phyloP scores from a whole-genome alignment of 495 filamentous ascomycete species.

The Penicillium lividum region DNA sequence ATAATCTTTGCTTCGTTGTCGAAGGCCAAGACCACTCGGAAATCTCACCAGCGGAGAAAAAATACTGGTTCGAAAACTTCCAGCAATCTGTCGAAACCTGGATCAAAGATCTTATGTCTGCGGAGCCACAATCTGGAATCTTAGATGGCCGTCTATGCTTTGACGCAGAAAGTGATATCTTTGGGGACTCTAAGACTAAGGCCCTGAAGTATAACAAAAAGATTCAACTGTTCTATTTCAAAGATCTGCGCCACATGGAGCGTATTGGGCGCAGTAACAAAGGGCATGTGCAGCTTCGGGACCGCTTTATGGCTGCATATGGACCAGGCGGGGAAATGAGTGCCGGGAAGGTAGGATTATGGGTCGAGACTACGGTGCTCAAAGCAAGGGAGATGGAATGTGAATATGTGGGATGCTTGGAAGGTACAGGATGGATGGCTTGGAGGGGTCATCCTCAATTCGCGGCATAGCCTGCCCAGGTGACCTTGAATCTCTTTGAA shows the following conservation, averaged over 20 bases:
- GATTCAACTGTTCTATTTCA: conserved; percentile 32
- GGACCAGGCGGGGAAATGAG: conserved; percentile 23
- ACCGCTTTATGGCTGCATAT: conserved; percentile 26
- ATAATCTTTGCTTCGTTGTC: conserved; percentile 33
- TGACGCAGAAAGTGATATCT: conserved; percentile 13
- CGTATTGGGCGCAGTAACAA: conserved; percentile 22
- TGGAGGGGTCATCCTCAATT: not conserved
- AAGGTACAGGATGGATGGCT: conserved; percentile 28
- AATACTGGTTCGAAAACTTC: conserved; percentile 27
- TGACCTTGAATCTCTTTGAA: no score
- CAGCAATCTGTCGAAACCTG: conserved; percentile 18
- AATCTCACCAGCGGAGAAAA: conserved; percentile 17
- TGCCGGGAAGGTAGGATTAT: conserved; percentile 23
- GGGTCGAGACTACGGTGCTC: conserved; percentile 33
- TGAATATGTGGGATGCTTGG: conserved; percentile 35
- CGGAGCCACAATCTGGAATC: conserved; percentile 21
- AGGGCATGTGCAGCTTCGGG: conserved; percentile 27
- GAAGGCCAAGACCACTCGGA: conserved; percentile 33
- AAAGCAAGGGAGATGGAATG: conserved; percentile 26
- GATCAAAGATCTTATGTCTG: conserved; percentile 25
- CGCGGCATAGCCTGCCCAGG: no score
- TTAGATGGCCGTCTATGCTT: conserved; percentile 23
- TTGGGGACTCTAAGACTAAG: not conserved
- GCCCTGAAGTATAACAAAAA: conserved; percentile 25
- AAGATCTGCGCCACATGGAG: conserved; percentile 31